Evolutionary conservation across 164 flowering plant species (phyloP), one percentile per base, ranked within the genome.

Genomic region (Vitis rupestris): DNA sequence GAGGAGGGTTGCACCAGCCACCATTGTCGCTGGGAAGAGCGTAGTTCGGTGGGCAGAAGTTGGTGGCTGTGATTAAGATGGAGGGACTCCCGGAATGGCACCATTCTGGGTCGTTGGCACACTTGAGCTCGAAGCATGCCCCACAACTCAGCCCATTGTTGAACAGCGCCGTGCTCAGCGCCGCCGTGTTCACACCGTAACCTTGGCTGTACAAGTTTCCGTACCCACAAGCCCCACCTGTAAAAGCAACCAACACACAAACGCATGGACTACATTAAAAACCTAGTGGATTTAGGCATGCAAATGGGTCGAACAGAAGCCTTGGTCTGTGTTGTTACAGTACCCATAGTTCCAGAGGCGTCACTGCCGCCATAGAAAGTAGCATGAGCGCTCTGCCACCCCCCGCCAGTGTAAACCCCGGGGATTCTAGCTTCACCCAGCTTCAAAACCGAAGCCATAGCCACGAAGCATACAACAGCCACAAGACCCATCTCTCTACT

Each of bases 311-410:
- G 31, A 13, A 50, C 14, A 9, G 17, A 31, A 31, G 15, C 10
- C 13, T 51, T 17, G 23, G 27, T 52, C 4, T 6, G 13, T 12
- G 13, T n/a, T 31, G 48, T 14, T 37, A 63, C 56, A 12, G 16
- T 76, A 86, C 90, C 90, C 90, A 86, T 86, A 4, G 90, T 86
- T 48, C 90, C 90, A 12, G 90, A 84, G 64, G 90, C 90, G 50
- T 86, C 90, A 60, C 76, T 78, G 66, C 90, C 90, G 1, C 90
- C 90, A 29, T 86, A 86, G 76, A 86, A 86, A 15, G 90, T 86
- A 12, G 90, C 90, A 58, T 86, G 90, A 12, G 90, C 90, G 57
- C 37, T 74, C 63, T 81, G 77, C 90, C 90, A 86, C 1, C 52
- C 37, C 0, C 83, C 84, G 6, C 82, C 88, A 9, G 72, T 17